Conservation (phyloP, 352 stramenopile species). For the Pythium phragmiticola region DNA sequence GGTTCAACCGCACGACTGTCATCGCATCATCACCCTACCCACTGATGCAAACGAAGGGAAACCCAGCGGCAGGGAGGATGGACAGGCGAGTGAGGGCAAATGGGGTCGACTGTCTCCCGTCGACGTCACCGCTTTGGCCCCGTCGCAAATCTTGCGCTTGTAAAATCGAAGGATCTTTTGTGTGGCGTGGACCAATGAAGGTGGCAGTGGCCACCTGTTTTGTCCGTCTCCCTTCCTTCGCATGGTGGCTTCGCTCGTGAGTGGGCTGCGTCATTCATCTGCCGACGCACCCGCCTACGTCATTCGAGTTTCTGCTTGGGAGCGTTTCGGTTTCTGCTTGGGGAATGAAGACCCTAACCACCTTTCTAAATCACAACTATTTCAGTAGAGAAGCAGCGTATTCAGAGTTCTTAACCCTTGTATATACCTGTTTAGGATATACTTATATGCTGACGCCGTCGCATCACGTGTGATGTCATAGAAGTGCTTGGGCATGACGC, state of each 20-base stretch:
- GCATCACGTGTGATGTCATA: slow-evolving; percentile 34
- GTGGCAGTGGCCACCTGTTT: not conserved
- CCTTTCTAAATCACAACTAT: not conserved
- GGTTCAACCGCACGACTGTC: not conserved
- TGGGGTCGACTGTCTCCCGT: not conserved
- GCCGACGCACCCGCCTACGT: slow-evolving; percentile 12
- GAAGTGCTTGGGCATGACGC: slow-evolving; percentile 19
- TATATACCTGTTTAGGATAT: slow-evolving; percentile 8
- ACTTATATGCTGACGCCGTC: slow-evolving; percentile 11
- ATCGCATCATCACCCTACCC: not conserved
- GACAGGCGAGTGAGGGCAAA: not conserved
- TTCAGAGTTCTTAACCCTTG: not conserved
- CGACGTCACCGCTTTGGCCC: slow-evolving; percentile 5
- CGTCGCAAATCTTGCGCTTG: slow-evolving; percentile 8
- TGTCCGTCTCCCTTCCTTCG: not conserved
- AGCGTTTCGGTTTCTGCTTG: slow-evolving; percentile 20
- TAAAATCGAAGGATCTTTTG: slow-evolving; percentile 1
- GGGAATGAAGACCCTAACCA: slow-evolving; percentile 8
- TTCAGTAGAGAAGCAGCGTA: slow-evolving; percentile 5
- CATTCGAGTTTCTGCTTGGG: slow-evolving; percentile 20
- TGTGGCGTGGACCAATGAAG: not conserved
- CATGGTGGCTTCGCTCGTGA: not conserved
- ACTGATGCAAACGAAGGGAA: not conserved
- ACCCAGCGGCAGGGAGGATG: not conserved
- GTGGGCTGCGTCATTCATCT: slow-evolving; percentile 2